phyloP scores from a whole-genome alignment of 179 eudicot species.

The Silene noctiflora region DNA sequence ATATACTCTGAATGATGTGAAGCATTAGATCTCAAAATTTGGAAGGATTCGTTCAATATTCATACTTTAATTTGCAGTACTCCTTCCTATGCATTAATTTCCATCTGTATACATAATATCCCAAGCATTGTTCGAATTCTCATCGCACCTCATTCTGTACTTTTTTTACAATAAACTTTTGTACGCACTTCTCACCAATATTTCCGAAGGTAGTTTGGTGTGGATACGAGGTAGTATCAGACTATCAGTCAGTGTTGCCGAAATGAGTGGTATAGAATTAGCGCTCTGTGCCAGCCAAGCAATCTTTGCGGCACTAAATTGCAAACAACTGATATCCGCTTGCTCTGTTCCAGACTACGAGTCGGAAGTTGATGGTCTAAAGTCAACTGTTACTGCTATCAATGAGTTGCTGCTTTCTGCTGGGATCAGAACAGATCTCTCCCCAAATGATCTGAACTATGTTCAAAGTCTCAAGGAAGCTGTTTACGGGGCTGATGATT shows the following conservation, averaged over 20 bases:
- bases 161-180: no score
- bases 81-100: background rate
- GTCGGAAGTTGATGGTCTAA: background rate
- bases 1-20: background rate
- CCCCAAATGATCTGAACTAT: background rate
- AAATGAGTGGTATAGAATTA: background rate
- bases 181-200: no score
- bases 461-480: background rate
- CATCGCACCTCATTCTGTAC: background rate
- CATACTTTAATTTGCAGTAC: background rate
- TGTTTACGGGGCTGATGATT: conserved; percentile 2
- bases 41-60: background rate
- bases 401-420: background rate
- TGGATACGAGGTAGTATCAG: background rate
- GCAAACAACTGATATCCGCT: background rate
- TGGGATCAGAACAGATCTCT: background rate
- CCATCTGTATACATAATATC: background rate
- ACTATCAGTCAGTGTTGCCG: background rate
- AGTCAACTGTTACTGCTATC: background rate
- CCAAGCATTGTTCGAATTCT: background rate
- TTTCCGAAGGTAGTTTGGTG: background rate
- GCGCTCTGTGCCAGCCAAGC: background rate
- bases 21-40: background rate
- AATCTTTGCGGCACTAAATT: background rate
- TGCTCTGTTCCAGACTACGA: background rate